A percentile compares a stretch with the other conserved stretches of the same genome.
phyloP scores from a whole-genome alignment of 768 basidiomycete genomes.

The Rubroboletus pulcherrimus region DNA sequence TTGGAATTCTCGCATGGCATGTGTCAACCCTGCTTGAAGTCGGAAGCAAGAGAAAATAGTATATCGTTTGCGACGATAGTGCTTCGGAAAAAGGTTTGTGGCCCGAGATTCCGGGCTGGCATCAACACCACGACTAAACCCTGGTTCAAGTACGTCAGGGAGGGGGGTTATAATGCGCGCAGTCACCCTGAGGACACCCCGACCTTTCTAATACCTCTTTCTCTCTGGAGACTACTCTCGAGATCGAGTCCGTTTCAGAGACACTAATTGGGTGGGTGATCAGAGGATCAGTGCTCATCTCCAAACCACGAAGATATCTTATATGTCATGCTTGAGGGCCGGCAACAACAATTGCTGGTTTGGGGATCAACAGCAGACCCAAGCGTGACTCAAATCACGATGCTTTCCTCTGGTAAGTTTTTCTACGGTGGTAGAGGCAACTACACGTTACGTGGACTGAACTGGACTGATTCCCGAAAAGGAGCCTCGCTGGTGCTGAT shows the following conservation, averaged over 20 bases:
- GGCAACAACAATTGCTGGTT: neutral
- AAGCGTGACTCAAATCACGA: neutral
- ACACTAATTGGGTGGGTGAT: neutral
- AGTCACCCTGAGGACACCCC: too few species aligned
- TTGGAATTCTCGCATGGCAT: neutral
- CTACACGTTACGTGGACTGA: neutral
- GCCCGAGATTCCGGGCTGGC: neutral
- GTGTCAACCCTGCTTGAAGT: neutral
- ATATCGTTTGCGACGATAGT: neutral
- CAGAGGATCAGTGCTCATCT: neutral
- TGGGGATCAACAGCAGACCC: neutral
- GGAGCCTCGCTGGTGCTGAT: slow-evolving; percentile 8
- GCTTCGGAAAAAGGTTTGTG: neutral
- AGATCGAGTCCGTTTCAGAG: neutral
- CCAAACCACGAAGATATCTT: neutral
- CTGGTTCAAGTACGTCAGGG: neutral
- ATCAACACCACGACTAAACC: neutral
- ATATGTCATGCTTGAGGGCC: neutral
- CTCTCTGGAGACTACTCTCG: neutral
- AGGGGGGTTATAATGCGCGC: neutral
- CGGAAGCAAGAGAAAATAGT: neutral
- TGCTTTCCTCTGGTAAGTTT: slow-evolving; percentile 15
- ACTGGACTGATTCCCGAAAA: slow-evolving; percentile 3
- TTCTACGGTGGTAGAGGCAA: neutral
- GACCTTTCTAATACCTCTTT: neutral